Base-by-base conservation (phyloP, 1,284 basidiomycete genomes). In the Blastosporella zonata region DNA sequence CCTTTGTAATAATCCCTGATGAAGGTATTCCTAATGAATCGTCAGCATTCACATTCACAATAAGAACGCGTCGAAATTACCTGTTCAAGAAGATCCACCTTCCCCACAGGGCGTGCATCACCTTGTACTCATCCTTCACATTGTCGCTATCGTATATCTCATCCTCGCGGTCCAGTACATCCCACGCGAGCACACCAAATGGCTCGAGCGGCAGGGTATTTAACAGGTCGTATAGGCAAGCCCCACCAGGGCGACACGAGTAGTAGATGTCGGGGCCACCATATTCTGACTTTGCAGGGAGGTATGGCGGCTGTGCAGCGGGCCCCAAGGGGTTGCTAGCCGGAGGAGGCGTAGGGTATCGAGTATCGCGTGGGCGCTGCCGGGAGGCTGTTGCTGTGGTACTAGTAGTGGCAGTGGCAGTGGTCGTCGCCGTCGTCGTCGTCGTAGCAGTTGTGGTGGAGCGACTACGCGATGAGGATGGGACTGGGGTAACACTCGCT, bases 81-180 rank as follows among this genome's bases (percentile, higher is more conserved):
- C 79, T 65, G 57, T 87, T 75, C 28, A 83, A 63, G 43, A 81
- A 65, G 2, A 87, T 84, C 86, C 85, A 90, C 47, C 87, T 63
- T 17, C 71, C 77, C 87, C 87, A 89, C 6, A 90, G 65, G 1
- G 85, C 84, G 49, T 81, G 76, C 71, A 90, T 83, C 3, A 87
- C 79, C 61, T 89, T 90, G 52, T 84, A 78, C 51, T 88, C 84
- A 53, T 87, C 85, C 22, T 71, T 68, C 4, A 87, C 66, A 56
- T 85, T 79, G 53, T 84, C 81, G 35, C 75, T 66, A 52, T 87
- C 82, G 51, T 79, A 87, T 0, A 89, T 71, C 54, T 87, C 84
- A 46, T 87, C 87, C 57, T 89, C 86, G 33, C 77, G 67, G 48
- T 87, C 85, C 2, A 84, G 43, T 12, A 90, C 72, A 25, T 73